phyloP scores from a whole-genome alignment of 2,329 filamentous ascomycete genomes.

The Monilinia fructigena region DNA sequence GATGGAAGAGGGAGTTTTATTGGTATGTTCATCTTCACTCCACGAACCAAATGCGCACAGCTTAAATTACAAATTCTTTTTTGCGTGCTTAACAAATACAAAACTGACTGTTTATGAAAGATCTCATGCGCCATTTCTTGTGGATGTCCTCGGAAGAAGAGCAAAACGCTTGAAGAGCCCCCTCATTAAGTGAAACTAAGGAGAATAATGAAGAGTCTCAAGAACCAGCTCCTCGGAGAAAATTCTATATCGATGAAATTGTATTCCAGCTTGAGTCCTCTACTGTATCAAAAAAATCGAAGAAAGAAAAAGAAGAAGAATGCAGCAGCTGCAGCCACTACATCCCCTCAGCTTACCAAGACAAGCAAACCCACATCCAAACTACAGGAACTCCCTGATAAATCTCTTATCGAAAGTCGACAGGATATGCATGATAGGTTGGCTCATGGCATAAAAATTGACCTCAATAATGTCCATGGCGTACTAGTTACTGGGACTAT shows the following conservation, averaged over 20 bases:
- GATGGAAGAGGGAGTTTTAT: conserved; percentile 46
- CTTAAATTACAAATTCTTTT: neutral
- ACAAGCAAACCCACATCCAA: neutral
- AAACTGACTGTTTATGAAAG: conserved; percentile 17
- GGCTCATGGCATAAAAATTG: conserved; percentile 42
- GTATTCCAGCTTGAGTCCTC: conserved; percentile 5
- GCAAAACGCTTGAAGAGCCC: too few species aligned
- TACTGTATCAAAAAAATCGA: conserved; percentile 26
- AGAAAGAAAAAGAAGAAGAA: conserved; percentile 42
- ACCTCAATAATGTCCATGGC: conserved; percentile 40
- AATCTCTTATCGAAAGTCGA: conserved; percentile 46
- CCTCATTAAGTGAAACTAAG: neutral
- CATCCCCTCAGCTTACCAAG: conserved; percentile 21
- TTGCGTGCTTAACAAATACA: neutral
- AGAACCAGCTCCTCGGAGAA: neutral
- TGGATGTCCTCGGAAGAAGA: conserved; percentile 26
- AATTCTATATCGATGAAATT: neutral
- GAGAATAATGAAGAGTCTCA: neutral
- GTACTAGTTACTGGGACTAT: conserved; percentile 41
- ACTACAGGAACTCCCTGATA: conserved; percentile 37
- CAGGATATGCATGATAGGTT: conserved; percentile 45
- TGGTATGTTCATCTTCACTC: conserved; percentile 35
- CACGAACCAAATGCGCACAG: neutral
- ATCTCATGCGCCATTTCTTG: conserved; percentile 29
- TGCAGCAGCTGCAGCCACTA: conserved; percentile 24